Evolutionary conservation across 441 rosid genomes (phyloP), one percentile per base, ranked within the genome.

Genomic region (Populus hybrid): DNA sequence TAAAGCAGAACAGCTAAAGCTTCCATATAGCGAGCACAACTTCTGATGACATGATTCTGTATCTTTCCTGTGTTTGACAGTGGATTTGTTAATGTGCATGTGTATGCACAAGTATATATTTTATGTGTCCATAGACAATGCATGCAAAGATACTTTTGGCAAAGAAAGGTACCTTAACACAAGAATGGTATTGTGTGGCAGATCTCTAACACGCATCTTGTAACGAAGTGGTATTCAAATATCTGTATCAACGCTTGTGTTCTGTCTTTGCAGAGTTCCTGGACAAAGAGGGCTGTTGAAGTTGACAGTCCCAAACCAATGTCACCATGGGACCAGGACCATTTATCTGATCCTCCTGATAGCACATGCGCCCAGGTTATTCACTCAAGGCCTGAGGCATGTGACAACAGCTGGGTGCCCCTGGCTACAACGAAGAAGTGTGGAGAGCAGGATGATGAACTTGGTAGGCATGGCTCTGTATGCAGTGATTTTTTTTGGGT

Each of bases 291-390:
- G 81, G 87, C 77, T 6, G 81, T 84, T 67, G 88, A 89, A 75
- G 80, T 79, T 81, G 90, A 86, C 80, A 88, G 90, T 82, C 88
- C 87, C 68, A 82, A 69, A 66, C 87, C 86, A 34, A 71, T 73
- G 34, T 86, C 93, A 79, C 81, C 85, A 63, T 81, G 82, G 76
- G 77, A 84, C 75, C 85, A 79, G 72, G 77, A 46, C 57, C 57
- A 46, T 46, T 46, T 78, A 24, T 79, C 76, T 7, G 84, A 86
- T 85, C 86, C 88, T 79, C 88, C 89, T 83, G 94, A 90, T 81
- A 91, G 94, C 84, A 89, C 89, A 78, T 88, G 90, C 70, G 93
- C 90, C 34, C 91, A 89, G 81, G 92, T 86, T 67, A 85, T 89
- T 73, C 89, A 86, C 83, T 76, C 86, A 32, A 86, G 84, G 79